Percentiles rank a stretch among this genome's conserved stretches.
Evolutionary conservation across 192 early-diverging fungal species (phyloP).

Genomic region (Coemansia sp.): DNA sequence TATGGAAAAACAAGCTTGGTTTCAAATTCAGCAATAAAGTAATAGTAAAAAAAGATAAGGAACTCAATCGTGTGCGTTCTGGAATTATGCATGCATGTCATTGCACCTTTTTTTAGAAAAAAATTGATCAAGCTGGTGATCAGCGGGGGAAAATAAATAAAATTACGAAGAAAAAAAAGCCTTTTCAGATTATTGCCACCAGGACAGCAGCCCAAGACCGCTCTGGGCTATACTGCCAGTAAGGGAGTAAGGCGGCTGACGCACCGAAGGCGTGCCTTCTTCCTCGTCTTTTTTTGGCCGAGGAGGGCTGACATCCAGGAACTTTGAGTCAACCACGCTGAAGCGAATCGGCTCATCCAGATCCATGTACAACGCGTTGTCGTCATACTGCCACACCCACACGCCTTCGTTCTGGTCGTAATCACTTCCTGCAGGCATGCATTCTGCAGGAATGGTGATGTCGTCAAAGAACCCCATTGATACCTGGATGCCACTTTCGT

Average conservation of each 20-base stretch:
- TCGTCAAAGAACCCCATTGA: slow-evolving; percentile 92
- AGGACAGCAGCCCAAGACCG: slow-evolving; percentile 69
- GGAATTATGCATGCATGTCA: too few relatives aligned
- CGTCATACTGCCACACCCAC: slow-evolving; percentile 87
- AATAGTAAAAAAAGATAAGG: background rate
- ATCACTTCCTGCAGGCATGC: slow-evolving; percentile 62
- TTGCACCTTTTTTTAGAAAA: too few relatives aligned
- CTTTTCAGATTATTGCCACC: slow-evolving; percentile 56
- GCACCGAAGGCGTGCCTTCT: slow-evolving; percentile 17
- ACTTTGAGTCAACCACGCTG: slow-evolving; percentile 69
- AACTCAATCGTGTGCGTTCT: too few relatives aligned
- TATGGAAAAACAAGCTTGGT: background rate
- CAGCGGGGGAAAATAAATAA: background rate
- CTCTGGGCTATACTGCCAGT: slow-evolving; percentile 64
- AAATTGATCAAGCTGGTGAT: background rate
- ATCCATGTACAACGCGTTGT: slow-evolving; percentile 79
- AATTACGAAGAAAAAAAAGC: background rate
- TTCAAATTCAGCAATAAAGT: background rate
- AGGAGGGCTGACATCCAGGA: slow-evolving; percentile 69
- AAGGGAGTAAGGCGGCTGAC: slow-evolving; percentile 37
- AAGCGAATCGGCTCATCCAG: slow-evolving; percentile 75
- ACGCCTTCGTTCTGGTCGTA: slow-evolving; percentile 71
- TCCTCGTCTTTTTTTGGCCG: slow-evolving; percentile 42
- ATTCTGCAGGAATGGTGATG: slow-evolving; percentile 70
- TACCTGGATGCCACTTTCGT: slow-evolving; percentile 66